A percentile compares a stretch with the other conserved stretches of the same genome.
Conservation (phyloP, 2,329 filamentous ascomycete species). For the Alternaria brassicicola region DNA sequence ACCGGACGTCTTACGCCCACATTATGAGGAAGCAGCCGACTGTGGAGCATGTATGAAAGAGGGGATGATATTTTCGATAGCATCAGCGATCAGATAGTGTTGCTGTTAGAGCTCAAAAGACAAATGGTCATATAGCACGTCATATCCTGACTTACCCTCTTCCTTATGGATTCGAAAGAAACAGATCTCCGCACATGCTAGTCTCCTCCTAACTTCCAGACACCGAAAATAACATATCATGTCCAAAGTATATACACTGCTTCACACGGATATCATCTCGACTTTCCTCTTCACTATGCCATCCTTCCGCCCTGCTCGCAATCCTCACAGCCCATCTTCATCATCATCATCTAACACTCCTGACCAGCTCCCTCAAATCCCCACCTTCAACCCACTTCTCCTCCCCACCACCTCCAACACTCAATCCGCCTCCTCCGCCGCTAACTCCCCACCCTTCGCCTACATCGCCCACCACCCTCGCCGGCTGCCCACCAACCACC, state of each 20-base stretch:
- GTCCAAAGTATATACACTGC: neutral
- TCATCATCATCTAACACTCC: slow-evolving; percentile 48
- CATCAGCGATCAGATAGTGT: neutral
- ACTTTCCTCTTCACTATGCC: neutral
- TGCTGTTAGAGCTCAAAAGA: neutral
- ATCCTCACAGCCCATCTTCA: neutral
- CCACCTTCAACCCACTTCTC: slow-evolving; percentile 58
- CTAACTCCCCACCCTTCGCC: slow-evolving; percentile 58
- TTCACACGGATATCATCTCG: neutral
- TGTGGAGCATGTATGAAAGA: neutral
- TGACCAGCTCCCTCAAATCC: slow-evolving; percentile 56
- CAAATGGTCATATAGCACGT: neutral
- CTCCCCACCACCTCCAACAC: slow-evolving; percentile 49
- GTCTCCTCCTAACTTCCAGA: neutral
- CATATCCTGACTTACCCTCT: neutral
- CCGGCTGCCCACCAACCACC: slow-evolving; percentile 72
- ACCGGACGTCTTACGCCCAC: neutral
- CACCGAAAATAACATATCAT: neutral
- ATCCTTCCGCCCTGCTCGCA: neutral
- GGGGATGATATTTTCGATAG: neutral
- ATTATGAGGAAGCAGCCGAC: neutral
- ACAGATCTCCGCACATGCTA: neutral
- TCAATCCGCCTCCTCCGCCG: slow-evolving; percentile 42
- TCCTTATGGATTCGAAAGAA: neutral
- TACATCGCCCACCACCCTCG: slow-evolving; percentile 56